These are phyloP conservation scores for Ogataea wickerhamii DNA, from an alignment of 805 yeast species.

Conservation along the genomic window DNA sequence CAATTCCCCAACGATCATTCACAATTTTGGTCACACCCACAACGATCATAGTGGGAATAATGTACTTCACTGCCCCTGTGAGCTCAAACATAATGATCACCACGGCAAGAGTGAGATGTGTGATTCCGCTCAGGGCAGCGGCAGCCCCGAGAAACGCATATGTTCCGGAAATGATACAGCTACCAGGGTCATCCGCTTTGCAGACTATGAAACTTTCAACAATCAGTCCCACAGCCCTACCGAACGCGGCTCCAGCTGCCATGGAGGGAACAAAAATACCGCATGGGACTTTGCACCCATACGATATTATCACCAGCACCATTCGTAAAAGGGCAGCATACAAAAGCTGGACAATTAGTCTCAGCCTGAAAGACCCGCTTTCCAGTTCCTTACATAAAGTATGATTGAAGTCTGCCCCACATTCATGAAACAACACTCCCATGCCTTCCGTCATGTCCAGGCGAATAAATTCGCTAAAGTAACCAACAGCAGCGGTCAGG, in stretches of 20 bases:
- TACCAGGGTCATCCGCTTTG: conserved; percentile 32
- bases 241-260: conserved; percentile 95
- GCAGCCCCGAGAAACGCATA: conserved; percentile 97
- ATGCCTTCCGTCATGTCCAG: conserved; percentile 95
- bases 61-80: conserved; percentile 90
- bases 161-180: conserved; percentile 86
- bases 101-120: conserved; percentile 87
- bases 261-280: conserved; percentile 96
- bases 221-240: conserved; percentile 77
- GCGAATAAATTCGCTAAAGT: conserved; percentile 75
- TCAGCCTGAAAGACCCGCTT: conserved; percentile 23
- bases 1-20: conserved; percentile 69
- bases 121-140: conserved; percentile 90
- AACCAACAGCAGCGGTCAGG: conserved; percentile 72
- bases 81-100: conserved; percentile 94
- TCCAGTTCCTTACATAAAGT: conserved; percentile 35
- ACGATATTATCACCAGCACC: conserved; percentile 72
- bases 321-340: conserved; percentile 73
- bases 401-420: conserved; percentile 44
- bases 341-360: conserved; percentile 49
- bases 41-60: conserved; percentile 94
- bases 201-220: conserved; percentile 48
- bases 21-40: conserved; percentile 83
- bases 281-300: conserved; percentile 95
- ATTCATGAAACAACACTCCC: conserved; percentile 85